Conservation (phyloP, 2,329 filamentous ascomycete species). For the Neobulgaria alba region DNA sequence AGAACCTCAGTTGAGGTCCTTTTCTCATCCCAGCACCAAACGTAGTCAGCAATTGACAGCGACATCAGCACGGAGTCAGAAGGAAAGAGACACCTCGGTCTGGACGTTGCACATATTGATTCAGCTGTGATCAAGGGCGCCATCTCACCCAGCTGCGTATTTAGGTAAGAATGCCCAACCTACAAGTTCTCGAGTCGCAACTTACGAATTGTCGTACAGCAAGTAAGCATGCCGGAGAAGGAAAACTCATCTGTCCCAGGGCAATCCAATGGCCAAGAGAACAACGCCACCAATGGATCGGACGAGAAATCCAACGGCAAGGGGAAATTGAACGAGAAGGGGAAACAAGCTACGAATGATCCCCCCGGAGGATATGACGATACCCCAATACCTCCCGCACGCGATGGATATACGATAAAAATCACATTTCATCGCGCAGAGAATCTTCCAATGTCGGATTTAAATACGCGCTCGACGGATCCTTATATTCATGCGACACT, state of each 20-base stretch:
- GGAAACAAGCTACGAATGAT: conserved; percentile 26
- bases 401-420: conserved; percentile 74
- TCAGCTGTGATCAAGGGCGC: too few relatives aligned
- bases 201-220: too few relatives aligned
- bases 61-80: too few relatives aligned
- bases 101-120: too few relatives aligned
- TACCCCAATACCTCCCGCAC: conserved; percentile 66
- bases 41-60: too few relatives aligned
- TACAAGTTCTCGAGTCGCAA: too few relatives aligned
- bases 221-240: conserved; percentile 8
- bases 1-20: too few relatives aligned
- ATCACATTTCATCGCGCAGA: conserved; percentile 75
- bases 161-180: too few relatives aligned
- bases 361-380: conserved; percentile 63
- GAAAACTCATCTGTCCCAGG: conserved; percentile 7
- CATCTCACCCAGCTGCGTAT: too few relatives aligned
- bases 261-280: conserved; percentile 4
- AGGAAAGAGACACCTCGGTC: too few relatives aligned
- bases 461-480: conserved; percentile 70
- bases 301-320: conserved; percentile 13
- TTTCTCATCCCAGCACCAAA: too few relatives aligned
- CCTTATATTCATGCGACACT: conserved; percentile 76
- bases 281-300: conserved; percentile 7
- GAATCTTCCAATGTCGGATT: conserved; percentile 76
- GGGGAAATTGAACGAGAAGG: conserved; percentile 12